Base-by-base conservation (phyloP, 352 stramenopile genomes). In the Thalassiosira exigua region DNA sequence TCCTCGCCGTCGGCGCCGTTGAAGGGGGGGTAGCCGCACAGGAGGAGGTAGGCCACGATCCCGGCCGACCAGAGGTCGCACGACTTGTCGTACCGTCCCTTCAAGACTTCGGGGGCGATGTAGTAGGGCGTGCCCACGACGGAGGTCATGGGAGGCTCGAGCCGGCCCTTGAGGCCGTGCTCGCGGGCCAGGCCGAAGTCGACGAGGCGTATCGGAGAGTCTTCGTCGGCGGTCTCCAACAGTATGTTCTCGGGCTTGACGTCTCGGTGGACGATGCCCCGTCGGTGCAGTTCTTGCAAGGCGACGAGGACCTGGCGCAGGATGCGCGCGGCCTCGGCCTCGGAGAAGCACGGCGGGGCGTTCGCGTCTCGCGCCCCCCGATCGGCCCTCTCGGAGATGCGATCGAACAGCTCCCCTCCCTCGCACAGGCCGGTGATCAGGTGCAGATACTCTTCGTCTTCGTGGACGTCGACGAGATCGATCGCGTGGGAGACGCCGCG, bases 351-450 rank as follows among this genome's bases (percentile, higher is more conserved):
- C 19, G 91, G 91, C 70, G 95, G 91, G 7, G 71, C 70, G 22
- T 76, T 91, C 61, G 95, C 46, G 17, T 22, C 46, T 12, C 9
- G 24, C 7, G 17, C 7, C 17, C 11, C 7, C 9, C 46, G 46
- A 19, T 12, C 84, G 4, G 76, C 67, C 44, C 59, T 96, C 33
- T 88, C 88, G 74, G 96, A 95, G 66, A 96, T 96, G 0, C 90
- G 73, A 86, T 95, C 91, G 75, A 95, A 95, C 9, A 94, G 66
- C 75, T 99, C 97, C 61, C 97, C 97, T 44, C 97, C 97, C 5
- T 94, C 98, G 88, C 97, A 99, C 0, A 99, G 87, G 81, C 99
- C 97, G 26, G 97, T 99, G 53, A 99, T 95, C 3, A 99, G 75
- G 80, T 99, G 96, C n/a, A 99, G 75, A 84, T 98, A 97, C 64